phyloP scores from a whole-genome alignment of 257 asterid species.

The Prunella vulgaris region DNA sequence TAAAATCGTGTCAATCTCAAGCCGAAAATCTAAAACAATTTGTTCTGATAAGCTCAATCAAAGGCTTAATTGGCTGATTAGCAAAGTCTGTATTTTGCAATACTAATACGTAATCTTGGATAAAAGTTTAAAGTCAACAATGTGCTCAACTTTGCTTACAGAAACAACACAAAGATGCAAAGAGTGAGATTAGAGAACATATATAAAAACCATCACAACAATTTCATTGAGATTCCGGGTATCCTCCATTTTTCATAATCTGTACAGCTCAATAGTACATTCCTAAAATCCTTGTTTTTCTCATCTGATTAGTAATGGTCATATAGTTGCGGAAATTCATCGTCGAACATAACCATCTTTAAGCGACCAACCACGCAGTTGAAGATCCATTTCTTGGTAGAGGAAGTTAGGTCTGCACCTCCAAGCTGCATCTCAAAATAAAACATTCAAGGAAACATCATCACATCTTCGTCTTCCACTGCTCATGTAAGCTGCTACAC shows the following conservation, averaged over 20 bases:
- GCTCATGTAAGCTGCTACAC: slow-evolving; percentile 14
- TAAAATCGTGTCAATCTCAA: neutral
- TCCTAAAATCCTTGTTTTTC: slow-evolving; percentile 25
- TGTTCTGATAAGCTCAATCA: neutral
- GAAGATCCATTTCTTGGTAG: slow-evolving; percentile 6
- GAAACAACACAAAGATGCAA: neutral
- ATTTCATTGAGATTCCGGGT: slow-evolving; percentile 24
- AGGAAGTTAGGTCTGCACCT: slow-evolving; percentile 23
- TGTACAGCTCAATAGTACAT: slow-evolving; percentile 39
- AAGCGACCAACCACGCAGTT: slow-evolving; percentile 16
- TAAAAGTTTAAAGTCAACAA: neutral
- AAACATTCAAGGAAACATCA: slow-evolving; percentile 18
- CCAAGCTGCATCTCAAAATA: slow-evolving; percentile 18
- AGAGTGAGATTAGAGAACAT: neutral
- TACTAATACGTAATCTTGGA: neutral
- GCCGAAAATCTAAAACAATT: neutral
- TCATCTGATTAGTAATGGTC: slow-evolving; percentile 22
- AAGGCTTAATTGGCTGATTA: no score
- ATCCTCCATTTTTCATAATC: slow-evolving; percentile 32
- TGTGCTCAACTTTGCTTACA: no score
- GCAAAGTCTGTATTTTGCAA: no score
- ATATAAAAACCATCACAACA: slow-evolving; percentile 23
- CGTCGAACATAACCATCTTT: slow-evolving; percentile 1
- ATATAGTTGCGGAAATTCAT: slow-evolving; percentile 12
- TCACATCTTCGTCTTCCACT: neutral